These are phyloP conservation scores for Coniochaeta sp. DNA, from an alignment of 2,329 filamentous ascomycete genomes.

Conservation along the genomic window DNA sequence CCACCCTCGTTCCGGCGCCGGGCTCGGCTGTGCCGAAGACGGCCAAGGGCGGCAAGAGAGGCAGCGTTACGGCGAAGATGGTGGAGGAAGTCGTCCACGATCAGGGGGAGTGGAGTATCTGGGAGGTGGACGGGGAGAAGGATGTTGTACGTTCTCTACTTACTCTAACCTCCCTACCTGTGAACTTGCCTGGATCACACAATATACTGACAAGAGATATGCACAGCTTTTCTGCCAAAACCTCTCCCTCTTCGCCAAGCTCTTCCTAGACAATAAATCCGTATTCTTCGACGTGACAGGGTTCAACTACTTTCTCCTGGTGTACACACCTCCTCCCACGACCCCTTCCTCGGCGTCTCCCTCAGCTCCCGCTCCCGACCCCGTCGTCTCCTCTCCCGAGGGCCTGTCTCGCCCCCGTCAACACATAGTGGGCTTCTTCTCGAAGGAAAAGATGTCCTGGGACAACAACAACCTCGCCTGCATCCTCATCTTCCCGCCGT, in stretches of 20 bases:
- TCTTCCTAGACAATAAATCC: conserved; percentile 96
- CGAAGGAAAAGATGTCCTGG: conserved; percentile 98
- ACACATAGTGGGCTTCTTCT: conserved; percentile 91
- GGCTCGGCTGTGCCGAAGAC: background rate
- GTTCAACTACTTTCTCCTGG: conserved; percentile 91
- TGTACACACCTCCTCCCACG: conserved; percentile 52
- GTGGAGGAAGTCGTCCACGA: conserved; percentile 40
- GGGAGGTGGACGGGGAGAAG: conserved; percentile 86
- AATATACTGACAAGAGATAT: too few relatives aligned
- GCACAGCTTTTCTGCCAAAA: conserved; percentile 87
- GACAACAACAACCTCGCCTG: conserved; percentile 97
- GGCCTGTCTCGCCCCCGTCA: conserved; percentile 16
- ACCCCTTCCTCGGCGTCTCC: background rate
- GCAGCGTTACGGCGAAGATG: conserved; percentile 21
- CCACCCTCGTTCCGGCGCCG: conserved; percentile 25
- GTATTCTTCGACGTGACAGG: conserved; percentile 95
- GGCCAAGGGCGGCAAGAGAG: conserved; percentile 28
- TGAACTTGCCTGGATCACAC: too few relatives aligned
- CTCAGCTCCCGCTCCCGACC: conserved; percentile 4
- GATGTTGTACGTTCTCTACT: conserved; percentile 54
- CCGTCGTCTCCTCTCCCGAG: conserved; percentile 3
- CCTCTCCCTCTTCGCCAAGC: conserved; percentile 89
- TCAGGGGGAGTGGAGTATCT: conserved; percentile 74
- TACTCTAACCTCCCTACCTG: background rate
- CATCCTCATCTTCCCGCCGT: conserved; percentile 91